Percentiles rank a stretch among this genome's conserved stretches.
Conservation (phyloP, 2,329 filamentous ascomycete species). For the Sporothrix protearum region DNA sequence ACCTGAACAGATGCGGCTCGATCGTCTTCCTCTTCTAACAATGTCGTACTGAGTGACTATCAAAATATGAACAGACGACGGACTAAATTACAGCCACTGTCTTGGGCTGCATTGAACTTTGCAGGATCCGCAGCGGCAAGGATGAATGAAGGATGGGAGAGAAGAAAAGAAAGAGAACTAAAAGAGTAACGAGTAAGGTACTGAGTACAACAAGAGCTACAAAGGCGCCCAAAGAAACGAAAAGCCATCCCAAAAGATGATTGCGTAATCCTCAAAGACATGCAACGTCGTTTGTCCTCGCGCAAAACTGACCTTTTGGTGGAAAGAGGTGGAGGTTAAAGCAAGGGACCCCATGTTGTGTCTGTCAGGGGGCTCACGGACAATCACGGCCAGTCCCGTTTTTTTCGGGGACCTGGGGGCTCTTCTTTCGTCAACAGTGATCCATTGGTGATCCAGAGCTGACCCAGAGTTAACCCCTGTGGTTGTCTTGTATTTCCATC, state of each 20-base stretch:
- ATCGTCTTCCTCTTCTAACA: not conserved
- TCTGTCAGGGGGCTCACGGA: not conserved
- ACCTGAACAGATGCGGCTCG: not conserved
- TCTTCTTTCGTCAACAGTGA: not conserved
- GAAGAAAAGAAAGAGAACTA: not conserved
- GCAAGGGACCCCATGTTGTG: not conserved
- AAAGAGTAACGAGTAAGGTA: not conserved
- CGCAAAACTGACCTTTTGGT: not conserved
- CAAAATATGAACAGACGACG: not conserved
- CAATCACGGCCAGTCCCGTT: conserved; percentile 6
- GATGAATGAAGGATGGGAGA: not conserved
- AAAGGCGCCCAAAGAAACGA: not conserved
- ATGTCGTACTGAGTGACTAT: not conserved
- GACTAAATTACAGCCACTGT: not conserved
- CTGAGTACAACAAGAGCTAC: too few species aligned
- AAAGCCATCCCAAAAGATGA: too few species aligned
- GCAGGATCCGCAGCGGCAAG: conserved; percentile 4
- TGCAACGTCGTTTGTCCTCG: conserved; percentile 9
- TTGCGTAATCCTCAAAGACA: not conserved
- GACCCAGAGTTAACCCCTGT: not conserved
- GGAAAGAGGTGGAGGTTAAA: not conserved
- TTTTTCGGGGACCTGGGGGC: not conserved
- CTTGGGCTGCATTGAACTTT: not conserved
- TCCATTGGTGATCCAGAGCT: not conserved
- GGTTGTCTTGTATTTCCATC: not conserved